Conservation (phyloP, 345 rosid genomes). For the Gossypioides kirkii region DNA sequence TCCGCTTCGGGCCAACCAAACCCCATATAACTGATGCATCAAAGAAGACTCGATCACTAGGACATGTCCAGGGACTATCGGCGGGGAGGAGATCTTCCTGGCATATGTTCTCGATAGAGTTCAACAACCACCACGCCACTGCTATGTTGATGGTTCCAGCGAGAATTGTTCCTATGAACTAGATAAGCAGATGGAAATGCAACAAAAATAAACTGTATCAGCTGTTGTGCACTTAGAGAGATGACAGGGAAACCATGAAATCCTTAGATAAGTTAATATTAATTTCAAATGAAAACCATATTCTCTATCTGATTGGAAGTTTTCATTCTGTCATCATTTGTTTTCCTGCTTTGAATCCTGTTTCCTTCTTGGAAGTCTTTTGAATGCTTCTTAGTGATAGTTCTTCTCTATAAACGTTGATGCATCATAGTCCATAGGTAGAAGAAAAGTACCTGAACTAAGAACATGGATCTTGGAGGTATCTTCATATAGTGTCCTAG, state of each 20-base stretch:
- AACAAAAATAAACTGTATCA: slow-evolving; percentile 4
- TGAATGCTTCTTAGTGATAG: not conserved
- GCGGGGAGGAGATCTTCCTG: slow-evolving; percentile 66
- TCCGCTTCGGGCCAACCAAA: slow-evolving; percentile 71
- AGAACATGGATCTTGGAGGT: slow-evolving; percentile 94
- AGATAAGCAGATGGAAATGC: not conserved
- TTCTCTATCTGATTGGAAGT: not conserved
- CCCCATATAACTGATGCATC: slow-evolving; percentile 96
- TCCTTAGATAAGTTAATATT: not conserved
- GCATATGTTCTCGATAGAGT: slow-evolving; percentile 65
- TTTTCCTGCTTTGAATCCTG: not conserved
- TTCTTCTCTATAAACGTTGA: not conserved
- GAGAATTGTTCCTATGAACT: slow-evolving; percentile 81
- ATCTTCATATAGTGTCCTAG: slow-evolving; percentile 97
- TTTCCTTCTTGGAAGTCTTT: not conserved
- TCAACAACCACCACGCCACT: slow-evolving; percentile 86
- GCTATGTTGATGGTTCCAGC: slow-evolving; percentile 76
- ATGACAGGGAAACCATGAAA: not conserved
- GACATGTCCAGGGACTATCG: slow-evolving; percentile 90
- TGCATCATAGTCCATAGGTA: not conserved
- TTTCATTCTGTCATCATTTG: not conserved
- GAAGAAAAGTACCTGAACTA: slow-evolving; percentile 61
- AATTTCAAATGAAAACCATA: not conserved
- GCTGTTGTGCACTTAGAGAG: not conserved
- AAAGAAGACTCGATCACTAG: slow-evolving; percentile 73